A percentile compares a stretch with the other conserved stretches of the same genome.
These are phyloP conservation scores for Rosa hybrid DNA, from an alignment of 331 rosid genomes.

Conservation along the genomic window DNA sequence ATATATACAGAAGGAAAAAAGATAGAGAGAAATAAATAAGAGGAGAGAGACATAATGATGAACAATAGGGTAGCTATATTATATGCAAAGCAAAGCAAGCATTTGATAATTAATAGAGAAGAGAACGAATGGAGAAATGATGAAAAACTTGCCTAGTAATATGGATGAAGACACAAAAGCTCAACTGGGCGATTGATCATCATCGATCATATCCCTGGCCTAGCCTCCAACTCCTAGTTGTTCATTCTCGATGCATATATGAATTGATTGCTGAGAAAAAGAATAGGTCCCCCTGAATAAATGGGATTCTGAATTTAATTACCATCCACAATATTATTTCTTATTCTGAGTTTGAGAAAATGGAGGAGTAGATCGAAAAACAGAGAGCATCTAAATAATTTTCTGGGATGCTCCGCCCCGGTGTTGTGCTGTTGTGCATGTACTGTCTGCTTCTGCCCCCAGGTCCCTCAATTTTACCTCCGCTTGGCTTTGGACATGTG, in stretches of 20 bases:
- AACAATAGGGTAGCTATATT: not conserved
- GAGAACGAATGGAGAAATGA: not conserved
- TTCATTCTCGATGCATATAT: not conserved
- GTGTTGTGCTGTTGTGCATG: not conserved
- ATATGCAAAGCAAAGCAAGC: not conserved
- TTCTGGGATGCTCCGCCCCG: conserved; percentile 39
- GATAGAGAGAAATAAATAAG: not conserved
- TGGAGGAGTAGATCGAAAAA: not conserved
- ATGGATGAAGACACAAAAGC: not conserved
- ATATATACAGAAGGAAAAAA: not conserved
- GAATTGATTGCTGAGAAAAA: conserved; percentile 2
- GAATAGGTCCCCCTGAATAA: not conserved
- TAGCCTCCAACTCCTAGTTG: not conserved
- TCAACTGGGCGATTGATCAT: not conserved
- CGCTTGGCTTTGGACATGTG: conserved; percentile 11
- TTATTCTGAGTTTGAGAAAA: not conserved
- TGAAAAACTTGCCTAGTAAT: conserved; percentile 2
- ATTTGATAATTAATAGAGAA: not conserved
- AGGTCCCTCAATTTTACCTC: conserved; percentile 21
- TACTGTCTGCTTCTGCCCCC: conserved; percentile 19
- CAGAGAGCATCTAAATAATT: conserved; percentile 24
- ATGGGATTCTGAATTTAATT: not conserved
- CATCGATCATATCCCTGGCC: not conserved
- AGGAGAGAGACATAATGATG: conserved; percentile 16
- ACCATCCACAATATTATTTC: not conserved